Base-by-base conservation (phyloP, 2,329 filamentous ascomycete species). In the Spiromastix sp. region DNA sequence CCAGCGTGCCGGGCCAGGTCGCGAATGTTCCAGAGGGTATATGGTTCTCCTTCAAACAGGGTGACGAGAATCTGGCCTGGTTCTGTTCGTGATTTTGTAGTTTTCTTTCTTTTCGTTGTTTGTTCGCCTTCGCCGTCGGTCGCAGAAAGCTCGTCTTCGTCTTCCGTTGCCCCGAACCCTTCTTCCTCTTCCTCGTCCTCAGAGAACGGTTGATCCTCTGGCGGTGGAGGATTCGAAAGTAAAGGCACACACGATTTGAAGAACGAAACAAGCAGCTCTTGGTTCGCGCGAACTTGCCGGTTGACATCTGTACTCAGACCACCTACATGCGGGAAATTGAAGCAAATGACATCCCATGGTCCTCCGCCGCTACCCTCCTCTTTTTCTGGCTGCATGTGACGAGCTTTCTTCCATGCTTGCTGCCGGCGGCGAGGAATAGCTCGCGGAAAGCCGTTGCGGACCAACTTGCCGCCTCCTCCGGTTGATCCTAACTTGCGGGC, bases 281-380 rank as follows among this genome's bases (percentile, higher is more conserved):
- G 87, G 63, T 98, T 96, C 57, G 84, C 77, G 38, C 91, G 78
- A 10, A 95, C 86, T 62, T 98, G 91, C 22, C 91, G 72, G 64
- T 95, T 95, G 37, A 95, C 81, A 63, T 96, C 87, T 48, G 81
- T 96, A 45, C 77, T 82, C 50, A 93, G 79, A 30, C 91, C 91
- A 44, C 91, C 91, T 3, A 93, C 82, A 64, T 98, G 91, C 22
- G 91, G 91, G 60, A 98, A 98, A 68, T 95, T 94, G 74, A 96
- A 98, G 46, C 89, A 70, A 42, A 96, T 79, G 38, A 77, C 72
- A 57, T 93, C 79, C 69, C 81, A 87, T 3, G 66, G 59, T 3
- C 60, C 60, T 11, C 50, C 50, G 17, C 39, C 31, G 30, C 40
- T 37, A 5, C 44, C 34, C 13, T 34, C 30, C 30, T 45, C 44